phyloP scores from a whole-genome alignment of 2,329 filamentous ascomycete species.

The Aspergillus sp. region DNA sequence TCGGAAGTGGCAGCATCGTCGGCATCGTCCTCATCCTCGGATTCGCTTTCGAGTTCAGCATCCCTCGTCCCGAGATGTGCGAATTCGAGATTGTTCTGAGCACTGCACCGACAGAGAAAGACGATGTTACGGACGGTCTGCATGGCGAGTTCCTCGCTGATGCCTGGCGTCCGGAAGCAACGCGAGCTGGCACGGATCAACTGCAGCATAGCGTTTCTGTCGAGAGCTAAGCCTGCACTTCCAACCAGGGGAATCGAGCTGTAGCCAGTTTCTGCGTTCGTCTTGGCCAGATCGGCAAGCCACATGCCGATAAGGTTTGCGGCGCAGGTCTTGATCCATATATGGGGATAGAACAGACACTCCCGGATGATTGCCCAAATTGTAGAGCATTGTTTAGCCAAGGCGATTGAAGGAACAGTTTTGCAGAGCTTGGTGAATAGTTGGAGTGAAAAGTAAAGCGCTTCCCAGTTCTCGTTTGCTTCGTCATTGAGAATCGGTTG shows the following conservation, averaged over 20 bases:
- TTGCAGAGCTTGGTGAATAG: constrained; percentile 60
- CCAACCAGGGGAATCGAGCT: constrained; percentile 56
- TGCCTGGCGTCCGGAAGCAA: constrained; percentile 53
- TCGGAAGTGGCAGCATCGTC: constrained; percentile 36
- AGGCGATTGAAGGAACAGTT: constrained; percentile 54
- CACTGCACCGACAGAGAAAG: constrained; percentile 64
- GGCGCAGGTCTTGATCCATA: constrained; percentile 67
- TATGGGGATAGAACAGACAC: constrained; percentile 63
- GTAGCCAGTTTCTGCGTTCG: constrained; percentile 48
- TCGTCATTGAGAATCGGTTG: constrained; percentile 41
- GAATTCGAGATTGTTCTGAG: constrained; percentile 47
- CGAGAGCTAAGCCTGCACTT: constrained; percentile 62
- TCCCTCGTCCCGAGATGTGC: constrained; percentile 35
- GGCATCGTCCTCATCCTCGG: constrained; percentile 40
- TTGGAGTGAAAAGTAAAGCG: constrained; percentile 65
- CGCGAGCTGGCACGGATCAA: constrained; percentile 50
- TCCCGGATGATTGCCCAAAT: constrained; percentile 64
- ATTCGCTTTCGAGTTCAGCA: constrained; percentile 28
- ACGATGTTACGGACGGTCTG: constrained; percentile 74
- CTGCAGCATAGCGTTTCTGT: constrained; percentile 54
- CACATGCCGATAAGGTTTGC: constrained; percentile 68
- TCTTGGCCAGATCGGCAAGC: constrained; percentile 67
- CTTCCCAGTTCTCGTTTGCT: constrained; percentile 54
- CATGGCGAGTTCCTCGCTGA: constrained; percentile 66
- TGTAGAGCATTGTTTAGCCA: constrained; percentile 52